Evolutionary conservation across 257 asterid genomes (phyloP).

Genomic region (Avicennia marina): DNA sequence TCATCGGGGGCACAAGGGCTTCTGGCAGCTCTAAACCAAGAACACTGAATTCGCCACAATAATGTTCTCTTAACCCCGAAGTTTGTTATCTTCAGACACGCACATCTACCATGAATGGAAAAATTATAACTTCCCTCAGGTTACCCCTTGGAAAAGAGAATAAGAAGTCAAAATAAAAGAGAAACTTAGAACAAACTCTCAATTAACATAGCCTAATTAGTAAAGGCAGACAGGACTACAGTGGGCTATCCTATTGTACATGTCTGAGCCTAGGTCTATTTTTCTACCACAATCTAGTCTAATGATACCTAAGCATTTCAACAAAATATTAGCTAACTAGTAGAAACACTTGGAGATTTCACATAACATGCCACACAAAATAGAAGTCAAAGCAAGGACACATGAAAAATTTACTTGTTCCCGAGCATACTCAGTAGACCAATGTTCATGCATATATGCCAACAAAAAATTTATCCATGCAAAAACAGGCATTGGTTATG

Average conservation of each 20-base stretch:
- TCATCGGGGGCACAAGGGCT: not conserved
- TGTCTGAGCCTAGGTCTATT: not conserved
- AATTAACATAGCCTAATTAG: not conserved
- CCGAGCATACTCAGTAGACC: not conserved
- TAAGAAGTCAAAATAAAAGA: not conserved
- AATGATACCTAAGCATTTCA: slow-evolving; percentile 4
- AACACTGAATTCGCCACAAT: not conserved
- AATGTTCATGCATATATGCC: slow-evolving; percentile 1
- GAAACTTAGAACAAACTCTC: not conserved
- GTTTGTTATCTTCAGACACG: not conserved
- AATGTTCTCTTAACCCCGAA: not conserved
- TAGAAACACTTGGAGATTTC: not conserved
- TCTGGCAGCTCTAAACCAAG: slow-evolving; percentile 6
- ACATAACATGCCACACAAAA: not conserved
- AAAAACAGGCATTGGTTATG: too few relatives aligned
- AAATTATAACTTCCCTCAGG: not conserved
- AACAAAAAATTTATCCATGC: not conserved
- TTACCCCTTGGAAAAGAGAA: not conserved
- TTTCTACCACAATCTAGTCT: not conserved
- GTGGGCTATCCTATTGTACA: not conserved
- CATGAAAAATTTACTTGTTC: not conserved
- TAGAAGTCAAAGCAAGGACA: not conserved
- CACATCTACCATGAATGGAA: not conserved
- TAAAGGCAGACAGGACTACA: not conserved
- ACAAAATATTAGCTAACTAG: not conserved